Conservation (phyloP, 495 filamentous ascomycete species). For the Astrothelium macrocarpum region DNA sequence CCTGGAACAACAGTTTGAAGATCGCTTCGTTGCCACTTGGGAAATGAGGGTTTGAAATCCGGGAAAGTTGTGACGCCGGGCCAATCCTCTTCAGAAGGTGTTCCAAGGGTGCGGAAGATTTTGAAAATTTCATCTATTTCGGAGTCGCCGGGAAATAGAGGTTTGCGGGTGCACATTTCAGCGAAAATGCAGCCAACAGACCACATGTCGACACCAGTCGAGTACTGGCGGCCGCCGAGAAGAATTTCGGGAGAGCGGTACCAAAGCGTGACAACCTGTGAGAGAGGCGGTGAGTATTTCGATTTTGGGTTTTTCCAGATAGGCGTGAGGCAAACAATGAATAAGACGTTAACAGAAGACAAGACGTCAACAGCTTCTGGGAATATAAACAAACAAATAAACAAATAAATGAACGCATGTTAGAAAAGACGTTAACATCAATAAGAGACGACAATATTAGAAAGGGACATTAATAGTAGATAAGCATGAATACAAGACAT, state of each 20-base stretch:
- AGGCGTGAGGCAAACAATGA: background rate
- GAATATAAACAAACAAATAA: no score
- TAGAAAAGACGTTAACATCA: no score
- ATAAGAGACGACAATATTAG: no score
- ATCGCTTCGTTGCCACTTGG: conserved; percentile 79
- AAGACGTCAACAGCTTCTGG: no score
- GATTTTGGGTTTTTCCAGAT: background rate
- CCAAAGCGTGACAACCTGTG: conserved; percentile 90
- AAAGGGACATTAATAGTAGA: no score
- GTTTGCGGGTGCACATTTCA: conserved; percentile 98
- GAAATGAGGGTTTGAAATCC: conserved; percentile 94
- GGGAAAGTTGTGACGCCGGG: conserved; percentile 96
- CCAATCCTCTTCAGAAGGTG: conserved; percentile 80
- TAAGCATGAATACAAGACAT: no score
- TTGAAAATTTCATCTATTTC: conserved; percentile 99
- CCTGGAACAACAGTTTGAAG: conserved; percentile 41
- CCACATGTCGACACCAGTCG: conserved; percentile 99
- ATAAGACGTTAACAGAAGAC: background rate
- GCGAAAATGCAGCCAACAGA: conserved; percentile 97
- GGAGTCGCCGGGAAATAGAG: conserved; percentile 92
- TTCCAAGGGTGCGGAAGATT: conserved; percentile 93
- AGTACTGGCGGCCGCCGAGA: conserved; percentile 93
- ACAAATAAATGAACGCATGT: no score
- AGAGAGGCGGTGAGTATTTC: background rate
- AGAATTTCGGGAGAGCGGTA: conserved; percentile 97